Conservation (phyloP, 352 stramenopile genomes). For the Phytophthora aleatoria region DNA sequence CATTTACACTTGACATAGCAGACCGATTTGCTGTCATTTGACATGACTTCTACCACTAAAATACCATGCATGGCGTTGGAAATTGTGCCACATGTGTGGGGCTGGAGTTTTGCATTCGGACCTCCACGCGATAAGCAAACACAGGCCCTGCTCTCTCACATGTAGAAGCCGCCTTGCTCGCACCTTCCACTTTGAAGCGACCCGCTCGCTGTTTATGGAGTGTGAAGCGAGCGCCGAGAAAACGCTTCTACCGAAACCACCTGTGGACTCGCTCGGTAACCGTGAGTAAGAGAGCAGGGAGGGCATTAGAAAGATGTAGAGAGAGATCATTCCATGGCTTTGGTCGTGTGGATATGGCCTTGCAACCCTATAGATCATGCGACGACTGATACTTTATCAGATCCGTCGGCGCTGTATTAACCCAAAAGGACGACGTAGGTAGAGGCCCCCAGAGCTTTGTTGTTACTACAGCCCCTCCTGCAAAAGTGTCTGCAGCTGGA, state of each 20-base stretch:
- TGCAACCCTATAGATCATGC: neutral
- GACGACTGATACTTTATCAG: conserved; percentile 7
- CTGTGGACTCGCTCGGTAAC: neutral
- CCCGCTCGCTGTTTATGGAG: conserved; percentile 20
- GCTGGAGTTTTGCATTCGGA: neutral
- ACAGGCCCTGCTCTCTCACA: conserved; percentile 20
- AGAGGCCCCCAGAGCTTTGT: conserved; percentile 2
- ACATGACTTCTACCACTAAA: conserved; percentile 32
- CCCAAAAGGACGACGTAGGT: conserved; percentile 2
- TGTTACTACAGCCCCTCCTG: neutral
- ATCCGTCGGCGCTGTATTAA: conserved; percentile 1
- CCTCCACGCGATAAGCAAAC: conserved; percentile 20
- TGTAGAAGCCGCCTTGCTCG: conserved; percentile 21
- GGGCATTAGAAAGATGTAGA: conserved; percentile 3
- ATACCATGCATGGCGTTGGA: conserved; percentile 2
- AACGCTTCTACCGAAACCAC: conserved; percentile 28
- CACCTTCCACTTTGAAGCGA: conserved; percentile 20
- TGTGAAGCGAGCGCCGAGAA: conserved; percentile 4
- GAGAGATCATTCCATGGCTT: neutral
- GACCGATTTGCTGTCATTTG: conserved; percentile 8
- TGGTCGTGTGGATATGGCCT: neutral
- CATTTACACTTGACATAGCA: neutral
- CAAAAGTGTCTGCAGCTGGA: conserved; percentile 32
- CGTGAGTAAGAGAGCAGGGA: conserved; percentile 9
- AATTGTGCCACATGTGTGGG: neutral